Evolutionary conservation across 2,329 filamentous ascomycete genomes (phyloP), one percentile per base, ranked within the genome.

Genomic region (Fusarium secorum): DNA sequence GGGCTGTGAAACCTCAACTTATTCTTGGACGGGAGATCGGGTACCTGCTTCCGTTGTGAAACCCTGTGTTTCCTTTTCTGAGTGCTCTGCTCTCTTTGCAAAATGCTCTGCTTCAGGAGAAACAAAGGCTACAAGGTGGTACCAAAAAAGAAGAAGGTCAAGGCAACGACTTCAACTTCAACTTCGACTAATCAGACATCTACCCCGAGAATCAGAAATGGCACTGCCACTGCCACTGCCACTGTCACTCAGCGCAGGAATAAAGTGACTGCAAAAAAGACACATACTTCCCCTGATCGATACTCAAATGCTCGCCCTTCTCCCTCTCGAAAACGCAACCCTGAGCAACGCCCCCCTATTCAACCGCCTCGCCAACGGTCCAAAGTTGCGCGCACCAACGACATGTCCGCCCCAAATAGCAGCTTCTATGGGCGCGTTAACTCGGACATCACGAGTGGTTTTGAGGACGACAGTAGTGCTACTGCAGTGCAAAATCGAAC

Each of bases 361-460:
- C 44, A 46, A 46, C 44, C 20, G 26, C 44, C 44, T 46, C 44
- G 14, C 44, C 44, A 30, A 46, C 14, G 11, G 44, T 17, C 72
- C 32, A 73, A 79, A 28, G 65, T 69, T 5, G 63, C 73, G 11
- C 71, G 75, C 20, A 70, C 77, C 38, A 74, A 68, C 38, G 76
- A 75, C 60, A 80, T 79, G 76, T 73, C 76, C 32, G 74, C 69
- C 13, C 54, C 52, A 15, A 60, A 68, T 20, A 61, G 73, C 30
- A 68, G 69, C 15, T 57, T 77, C 26, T 81, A 81, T 49, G 76
- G 77, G 13, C 69, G 70, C 10, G 64, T 80, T 24, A 81, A 75
- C 49, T 71, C 78, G 9, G 74, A 74, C 20, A 79, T 80, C 18
- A 75, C 79, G 64, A 68, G 70, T 20, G 75, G 74, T 4, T 80